Conservation (phyloP, 2,329 filamentous ascomycete genomes). For the Hymenoscyphus fructigenus region DNA sequence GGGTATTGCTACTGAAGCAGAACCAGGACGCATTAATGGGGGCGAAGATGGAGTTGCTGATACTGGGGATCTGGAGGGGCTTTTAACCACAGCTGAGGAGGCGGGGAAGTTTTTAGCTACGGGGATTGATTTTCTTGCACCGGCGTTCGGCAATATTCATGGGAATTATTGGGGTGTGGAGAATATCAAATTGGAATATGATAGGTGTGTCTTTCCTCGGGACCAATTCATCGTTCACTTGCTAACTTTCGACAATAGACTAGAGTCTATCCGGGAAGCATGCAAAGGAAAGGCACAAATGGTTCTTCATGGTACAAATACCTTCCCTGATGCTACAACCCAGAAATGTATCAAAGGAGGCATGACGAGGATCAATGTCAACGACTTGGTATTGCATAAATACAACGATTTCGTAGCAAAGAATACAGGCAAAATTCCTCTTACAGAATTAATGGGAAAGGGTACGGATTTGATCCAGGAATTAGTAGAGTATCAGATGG, state of each 20-base stretch:
- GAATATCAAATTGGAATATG: conserved; percentile 45
- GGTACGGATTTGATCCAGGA: conserved; percentile 42
- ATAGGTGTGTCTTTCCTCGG: conserved; percentile 48
- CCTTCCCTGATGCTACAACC: conserved; percentile 51
- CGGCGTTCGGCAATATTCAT: conserved; percentile 68
- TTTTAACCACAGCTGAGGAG: conserved; percentile 63
- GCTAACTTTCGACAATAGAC: conserved; percentile 24
- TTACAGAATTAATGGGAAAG: conserved; percentile 43
- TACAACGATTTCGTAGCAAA: conserved; percentile 46
- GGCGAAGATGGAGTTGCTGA: conserved; percentile 75
- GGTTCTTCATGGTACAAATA: conserved; percentile 58
- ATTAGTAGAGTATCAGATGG: conserved; percentile 33
- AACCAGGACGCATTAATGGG: conserved; percentile 69
- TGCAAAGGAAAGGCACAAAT: conserved; percentile 44
- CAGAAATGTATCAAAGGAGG: conserved; percentile 50
- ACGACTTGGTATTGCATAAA: conserved; percentile 54
- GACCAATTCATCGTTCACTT: too few species aligned
- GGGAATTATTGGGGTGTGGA: conserved; percentile 51
- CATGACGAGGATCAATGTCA: conserved; percentile 58
- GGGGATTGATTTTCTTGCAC: conserved; percentile 65
- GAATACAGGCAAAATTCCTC: conserved; percentile 38
- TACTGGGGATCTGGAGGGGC: conserved; percentile 59
- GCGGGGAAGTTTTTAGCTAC: conserved; percentile 62
- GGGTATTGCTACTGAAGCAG: conserved; percentile 68
- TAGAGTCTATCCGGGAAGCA: conserved; percentile 41